A percentile compares a stretch with the other conserved stretches of the same genome.
phyloP scores from a whole-genome alignment of 352 stramenopile species.

The Phytophthora idaei region DNA sequence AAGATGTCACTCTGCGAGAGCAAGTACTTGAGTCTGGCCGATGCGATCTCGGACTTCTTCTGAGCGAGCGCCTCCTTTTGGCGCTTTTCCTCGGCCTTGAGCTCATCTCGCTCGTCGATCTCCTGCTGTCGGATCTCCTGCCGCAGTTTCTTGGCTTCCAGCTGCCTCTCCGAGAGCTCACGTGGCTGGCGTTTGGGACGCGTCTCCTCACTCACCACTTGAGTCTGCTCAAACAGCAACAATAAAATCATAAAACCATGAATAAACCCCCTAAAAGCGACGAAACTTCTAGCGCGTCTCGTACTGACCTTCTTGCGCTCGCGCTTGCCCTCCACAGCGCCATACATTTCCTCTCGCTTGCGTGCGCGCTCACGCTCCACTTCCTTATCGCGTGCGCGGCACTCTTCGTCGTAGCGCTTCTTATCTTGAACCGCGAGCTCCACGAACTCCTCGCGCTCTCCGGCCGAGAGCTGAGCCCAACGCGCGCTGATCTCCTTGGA shows the following conservation, averaged over 20 bases:
- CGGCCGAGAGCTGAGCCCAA: slow-evolving; percentile 69
- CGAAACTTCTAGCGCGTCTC: neutral
- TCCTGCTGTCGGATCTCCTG: slow-evolving; percentile 83
- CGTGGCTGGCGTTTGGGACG: slow-evolving; percentile 50
- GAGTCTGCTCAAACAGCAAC: slow-evolving; percentile 28
- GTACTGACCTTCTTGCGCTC: slow-evolving; percentile 69
- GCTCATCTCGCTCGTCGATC: slow-evolving; percentile 67
- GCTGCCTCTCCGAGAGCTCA: slow-evolving; percentile 69
- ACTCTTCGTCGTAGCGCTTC: slow-evolving; percentile 79
- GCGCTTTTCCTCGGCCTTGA: slow-evolving; percentile 74
- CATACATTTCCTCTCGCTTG: slow-evolving; percentile 78
- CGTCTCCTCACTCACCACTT: slow-evolving; percentile 42
- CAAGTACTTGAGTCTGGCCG: slow-evolving; percentile 92
- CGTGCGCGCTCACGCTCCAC: slow-evolving; percentile 75
- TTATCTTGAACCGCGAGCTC: slow-evolving; percentile 65
- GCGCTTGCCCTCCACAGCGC: slow-evolving; percentile 76
- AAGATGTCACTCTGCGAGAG: slow-evolving; percentile 98
- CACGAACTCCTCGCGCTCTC: slow-evolving; percentile 74
- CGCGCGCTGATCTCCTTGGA: slow-evolving; percentile 79
- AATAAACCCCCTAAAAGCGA: neutral
- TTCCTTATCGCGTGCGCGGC: slow-evolving; percentile 67
- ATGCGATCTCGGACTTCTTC: slow-evolving; percentile 83
- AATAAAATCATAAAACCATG: slow-evolving; percentile 2
- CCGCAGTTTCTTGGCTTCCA: slow-evolving; percentile 67
- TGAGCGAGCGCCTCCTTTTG: slow-evolving; percentile 82